Evolutionary conservation across 768 basidiomycete species (phyloP), one percentile per base, ranked within the genome.

Genomic region (Dendrothele bispora): DNA sequence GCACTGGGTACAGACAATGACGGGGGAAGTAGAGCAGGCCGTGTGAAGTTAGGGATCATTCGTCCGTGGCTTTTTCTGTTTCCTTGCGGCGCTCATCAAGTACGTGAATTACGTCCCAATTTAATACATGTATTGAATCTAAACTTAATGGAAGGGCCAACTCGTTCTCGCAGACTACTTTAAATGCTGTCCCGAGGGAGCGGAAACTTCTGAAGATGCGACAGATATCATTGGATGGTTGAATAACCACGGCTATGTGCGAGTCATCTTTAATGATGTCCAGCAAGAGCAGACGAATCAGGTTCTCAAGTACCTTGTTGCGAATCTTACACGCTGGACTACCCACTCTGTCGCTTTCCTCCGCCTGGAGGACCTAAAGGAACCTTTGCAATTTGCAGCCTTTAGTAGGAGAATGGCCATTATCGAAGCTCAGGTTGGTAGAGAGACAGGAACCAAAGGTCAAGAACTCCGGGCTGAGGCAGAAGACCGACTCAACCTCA

Each of bases 71-170:
- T n/a, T n/a, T n/a, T n/a, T n/a, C n/a, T n/a, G n/a, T n/a, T n/a
- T 46, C 45, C 29, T 46, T 51, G 18, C 29, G 45, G 27, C 24
- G 50, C 50, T 5, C 50, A 51, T 27, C 50, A 51, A 44, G 50
- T 51, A 25, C 15, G 50, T 39, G n/a, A n/a, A n/a, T n/a, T n/a
- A n/a, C n/a, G 18, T 21, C 18, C 34, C 5, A 6, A 38, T 37
- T 21, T 35, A 20, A 14, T 7, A 18, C 27, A 12, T 11, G 10
- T 18, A n/a, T n/a, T n/a, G n/a, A n/a, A n/a, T n/a, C n/a, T n/a
- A n/a, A 37, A 24, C 25, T 46, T 24, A 32, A 34, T 30, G 26
- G 17, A 11, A 50, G 43, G 44, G 28, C 32, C 22, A 46, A 22
- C 36, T 44, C 24, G 17, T 22, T 28, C 7, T n/a, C 3, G 3